phyloP scores from a whole-genome alignment of 441 rosid species.

The Dalechampia spathulata region DNA sequence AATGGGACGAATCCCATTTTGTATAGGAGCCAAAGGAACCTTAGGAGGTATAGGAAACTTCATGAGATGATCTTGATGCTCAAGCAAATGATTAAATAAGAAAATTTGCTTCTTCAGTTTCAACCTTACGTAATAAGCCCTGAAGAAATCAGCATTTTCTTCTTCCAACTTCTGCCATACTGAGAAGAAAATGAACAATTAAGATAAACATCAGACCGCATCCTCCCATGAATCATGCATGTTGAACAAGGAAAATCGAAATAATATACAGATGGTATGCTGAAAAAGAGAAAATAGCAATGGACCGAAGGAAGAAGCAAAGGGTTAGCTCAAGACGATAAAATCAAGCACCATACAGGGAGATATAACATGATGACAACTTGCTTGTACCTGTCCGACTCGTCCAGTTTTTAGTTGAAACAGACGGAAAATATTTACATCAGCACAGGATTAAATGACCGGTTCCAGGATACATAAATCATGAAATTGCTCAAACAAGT shows the following conservation, averaged over 20 bases:
- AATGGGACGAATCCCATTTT: conserved; percentile 18
- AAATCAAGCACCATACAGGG: not conserved
- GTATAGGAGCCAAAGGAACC: conserved; percentile 10
- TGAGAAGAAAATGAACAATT: conserved; percentile 15
- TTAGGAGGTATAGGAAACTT: not conserved
- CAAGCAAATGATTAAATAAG: conserved; percentile 27
- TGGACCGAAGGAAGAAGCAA: not conserved
- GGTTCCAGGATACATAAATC: not conserved
- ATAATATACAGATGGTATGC: no score
- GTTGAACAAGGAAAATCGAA: conserved; percentile 5
- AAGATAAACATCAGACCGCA: conserved; percentile 3
- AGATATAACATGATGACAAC: not conserved
- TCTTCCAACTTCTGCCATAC: conserved; percentile 33
- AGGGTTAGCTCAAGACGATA: not conserved
- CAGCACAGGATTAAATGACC: not conserved
- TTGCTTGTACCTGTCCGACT: not conserved
- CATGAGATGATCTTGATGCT: conserved; percentile 19
- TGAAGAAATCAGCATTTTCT: conserved; percentile 25
- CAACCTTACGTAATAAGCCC: conserved; percentile 21
- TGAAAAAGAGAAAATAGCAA: not conserved
- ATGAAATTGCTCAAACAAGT: not conserved
- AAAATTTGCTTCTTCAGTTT: conserved; percentile 20
- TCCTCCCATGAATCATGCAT: not conserved
- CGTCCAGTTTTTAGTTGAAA: not conserved
- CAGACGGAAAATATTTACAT: not conserved